Evolutionary conservation across 169 alveolate genomes (phyloP).

Genomic region (Perkinsus olseni): DNA sequence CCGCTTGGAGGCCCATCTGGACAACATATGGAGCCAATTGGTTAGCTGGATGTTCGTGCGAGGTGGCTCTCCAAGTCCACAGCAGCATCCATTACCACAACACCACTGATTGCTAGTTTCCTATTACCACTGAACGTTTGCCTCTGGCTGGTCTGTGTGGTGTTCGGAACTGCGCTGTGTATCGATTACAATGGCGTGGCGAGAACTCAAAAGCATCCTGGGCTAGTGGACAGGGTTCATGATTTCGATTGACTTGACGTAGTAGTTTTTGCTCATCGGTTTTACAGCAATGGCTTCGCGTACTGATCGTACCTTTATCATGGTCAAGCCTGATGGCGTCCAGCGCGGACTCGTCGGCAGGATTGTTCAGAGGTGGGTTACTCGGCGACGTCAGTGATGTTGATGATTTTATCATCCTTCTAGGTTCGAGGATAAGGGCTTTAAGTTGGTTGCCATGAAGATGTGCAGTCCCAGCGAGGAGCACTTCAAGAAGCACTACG

Average conservation of each 20-base stretch:
- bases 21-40: not conserved
- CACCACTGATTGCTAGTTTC: not conserved
- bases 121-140: too few species aligned
- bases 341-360: slow-evolving; percentile 92
- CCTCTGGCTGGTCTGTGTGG: too few species aligned
- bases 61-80: not conserved
- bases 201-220: not conserved
- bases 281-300: not conserved
- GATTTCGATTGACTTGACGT: not conserved
- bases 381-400: not conserved
- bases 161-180: not conserved
- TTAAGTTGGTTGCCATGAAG: slow-evolving; percentile 86
- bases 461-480: slow-evolving; percentile 67
- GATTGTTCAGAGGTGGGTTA: slow-evolving; percentile 44
- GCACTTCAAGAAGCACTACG: slow-evolving; percentile 84
- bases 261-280: not conserved
- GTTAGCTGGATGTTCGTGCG: not conserved
- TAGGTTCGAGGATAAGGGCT: slow-evolving; percentile 88
- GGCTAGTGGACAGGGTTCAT: not conserved
- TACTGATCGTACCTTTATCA: slow-evolving; percentile 63
- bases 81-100: not conserved
- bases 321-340: slow-evolving; percentile 98
- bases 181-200: not conserved
- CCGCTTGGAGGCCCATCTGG: not conserved
- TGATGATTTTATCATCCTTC: not conserved